Evolutionary conservation across 1,284 basidiomycete genomes (phyloP).

Genomic region (Wallemia mellicola): DNA sequence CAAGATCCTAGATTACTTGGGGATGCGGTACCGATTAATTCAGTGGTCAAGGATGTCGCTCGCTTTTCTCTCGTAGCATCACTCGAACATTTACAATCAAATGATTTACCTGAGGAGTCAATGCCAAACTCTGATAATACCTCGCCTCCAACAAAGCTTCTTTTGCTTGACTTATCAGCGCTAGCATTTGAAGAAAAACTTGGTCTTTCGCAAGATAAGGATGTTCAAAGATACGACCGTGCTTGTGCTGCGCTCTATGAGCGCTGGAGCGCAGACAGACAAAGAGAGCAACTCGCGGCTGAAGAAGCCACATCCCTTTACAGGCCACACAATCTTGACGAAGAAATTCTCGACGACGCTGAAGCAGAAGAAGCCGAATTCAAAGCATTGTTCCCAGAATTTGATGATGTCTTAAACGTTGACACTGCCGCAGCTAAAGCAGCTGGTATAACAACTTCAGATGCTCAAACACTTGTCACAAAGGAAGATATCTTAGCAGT

Average conservation of each 20-base stretch:
- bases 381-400: slow-evolving; percentile 49
- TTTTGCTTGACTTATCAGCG: slow-evolving; percentile 26
- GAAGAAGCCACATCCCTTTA: slow-evolving; percentile 48
- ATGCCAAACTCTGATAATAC: slow-evolving; percentile 1
- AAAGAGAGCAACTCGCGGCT: slow-evolving; percentile 32
- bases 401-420: slow-evolving; percentile 27
- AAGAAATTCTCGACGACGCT: slow-evolving; percentile 33
- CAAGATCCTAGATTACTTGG: slow-evolving; percentile 3
- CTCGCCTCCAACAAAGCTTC: slow-evolving; percentile 6
- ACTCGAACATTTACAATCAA: slow-evolving; percentile 6
- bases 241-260: slow-evolving; percentile 21
- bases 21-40: slow-evolving; percentile 2
- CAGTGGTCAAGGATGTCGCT: slow-evolving; percentile 4
- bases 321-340: slow-evolving; percentile 30
- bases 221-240: background rate
- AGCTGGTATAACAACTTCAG: slow-evolving; percentile 3
- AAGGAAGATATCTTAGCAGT: slow-evolving; percentile 8
- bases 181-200: slow-evolving; percentile 18
- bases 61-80: slow-evolving; percentile 9
- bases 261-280: slow-evolving; percentile 55
- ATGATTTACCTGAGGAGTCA: background rate
- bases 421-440: slow-evolving; percentile 8
- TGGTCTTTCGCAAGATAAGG: slow-evolving; percentile 9
- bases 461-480: slow-evolving; percentile 7
- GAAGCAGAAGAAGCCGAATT: slow-evolving; percentile 59